Evolutionary conservation across 2,329 filamentous ascomycete species (phyloP).

Genomic region (Xylariaceae sp.): DNA sequence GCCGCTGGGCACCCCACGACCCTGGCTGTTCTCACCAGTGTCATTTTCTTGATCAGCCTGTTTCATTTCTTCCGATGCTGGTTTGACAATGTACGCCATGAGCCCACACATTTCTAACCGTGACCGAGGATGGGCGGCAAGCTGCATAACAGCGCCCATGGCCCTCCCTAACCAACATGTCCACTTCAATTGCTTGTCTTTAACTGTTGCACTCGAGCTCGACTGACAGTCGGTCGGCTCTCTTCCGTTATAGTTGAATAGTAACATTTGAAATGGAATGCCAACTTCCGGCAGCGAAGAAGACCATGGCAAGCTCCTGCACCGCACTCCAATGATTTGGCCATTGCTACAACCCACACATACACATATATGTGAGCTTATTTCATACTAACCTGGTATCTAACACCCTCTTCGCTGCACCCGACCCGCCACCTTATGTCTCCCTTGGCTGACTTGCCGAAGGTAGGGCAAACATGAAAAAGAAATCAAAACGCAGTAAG

Average conservation of each 20-base stretch:
- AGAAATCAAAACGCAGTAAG: no score
- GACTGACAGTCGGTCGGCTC: neutral
- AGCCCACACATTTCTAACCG: conserved; percentile 4
- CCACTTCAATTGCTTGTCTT: neutral
- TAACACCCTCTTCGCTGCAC: no score
- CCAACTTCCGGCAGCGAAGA: neutral
- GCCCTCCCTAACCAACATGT: neutral
- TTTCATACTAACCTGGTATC: no score
- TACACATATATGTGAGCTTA: no score
- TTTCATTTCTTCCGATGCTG: conserved; percentile 7
- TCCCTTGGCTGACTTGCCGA: no score
- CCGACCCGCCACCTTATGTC: no score
- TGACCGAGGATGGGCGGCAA: conserved; percentile 20
- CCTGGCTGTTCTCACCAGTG: neutral
- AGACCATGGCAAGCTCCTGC: neutral
- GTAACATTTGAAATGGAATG: no score
- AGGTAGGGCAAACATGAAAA: no score
- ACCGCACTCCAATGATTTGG: neutral
- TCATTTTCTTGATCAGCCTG: neutral
- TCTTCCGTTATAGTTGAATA: no score
- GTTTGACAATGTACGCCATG: conserved; percentile 2
- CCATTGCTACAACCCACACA: no score
- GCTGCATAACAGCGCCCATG: conserved; percentile 12
- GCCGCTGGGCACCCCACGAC: neutral
- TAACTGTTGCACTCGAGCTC: neutral